These are phyloP conservation scores for Magnaporthiopsis incrustans DNA, from an alignment of 2,329 filamentous ascomycete genomes.

Conservation along the genomic window DNA sequence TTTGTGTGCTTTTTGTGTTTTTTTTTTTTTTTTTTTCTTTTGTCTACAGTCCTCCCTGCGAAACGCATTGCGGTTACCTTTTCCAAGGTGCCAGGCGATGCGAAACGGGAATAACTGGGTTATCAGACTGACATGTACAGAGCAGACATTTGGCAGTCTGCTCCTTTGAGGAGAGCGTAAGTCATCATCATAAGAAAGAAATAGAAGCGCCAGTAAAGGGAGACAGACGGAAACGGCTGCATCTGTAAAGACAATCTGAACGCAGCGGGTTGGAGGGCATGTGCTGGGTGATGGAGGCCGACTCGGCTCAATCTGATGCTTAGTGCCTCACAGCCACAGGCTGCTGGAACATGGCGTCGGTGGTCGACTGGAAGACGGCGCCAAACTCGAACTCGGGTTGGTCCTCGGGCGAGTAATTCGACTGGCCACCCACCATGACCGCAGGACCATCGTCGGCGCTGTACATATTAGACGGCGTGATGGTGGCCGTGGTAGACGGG, in stretches of 20 bases:
- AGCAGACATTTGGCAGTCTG: background rate
- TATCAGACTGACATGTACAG: background rate
- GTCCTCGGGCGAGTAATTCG: constrained; percentile 10
- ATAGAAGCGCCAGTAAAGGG: background rate
- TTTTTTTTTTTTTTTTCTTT: background rate
- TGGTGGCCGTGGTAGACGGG: constrained; percentile 18
- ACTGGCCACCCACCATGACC: background rate
- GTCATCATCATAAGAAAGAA: background rate
- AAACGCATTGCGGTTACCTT: background rate
- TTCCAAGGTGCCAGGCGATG: background rate
- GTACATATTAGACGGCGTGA: constrained; percentile 16
- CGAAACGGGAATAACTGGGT: background rate
- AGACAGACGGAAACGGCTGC: background rate
- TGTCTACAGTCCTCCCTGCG: background rate
- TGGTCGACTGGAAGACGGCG: constrained; percentile 1
- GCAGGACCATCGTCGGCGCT: background rate
- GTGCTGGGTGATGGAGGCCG: background rate
- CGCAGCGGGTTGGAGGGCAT: background rate
- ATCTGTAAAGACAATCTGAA: too few species aligned
- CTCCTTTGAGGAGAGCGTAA: background rate
- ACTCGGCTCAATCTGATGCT: background rate
- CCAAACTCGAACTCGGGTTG: constrained; percentile 13
- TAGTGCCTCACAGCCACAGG: background rate
- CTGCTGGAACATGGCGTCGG: constrained; percentile 1
- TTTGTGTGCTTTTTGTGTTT: background rate